A percentile compares a stretch with the other conserved stretches of the same genome.
Evolutionary conservation across 768 basidiomycete genomes (phyloP).

Genomic region (Auricularia heimuer): DNA sequence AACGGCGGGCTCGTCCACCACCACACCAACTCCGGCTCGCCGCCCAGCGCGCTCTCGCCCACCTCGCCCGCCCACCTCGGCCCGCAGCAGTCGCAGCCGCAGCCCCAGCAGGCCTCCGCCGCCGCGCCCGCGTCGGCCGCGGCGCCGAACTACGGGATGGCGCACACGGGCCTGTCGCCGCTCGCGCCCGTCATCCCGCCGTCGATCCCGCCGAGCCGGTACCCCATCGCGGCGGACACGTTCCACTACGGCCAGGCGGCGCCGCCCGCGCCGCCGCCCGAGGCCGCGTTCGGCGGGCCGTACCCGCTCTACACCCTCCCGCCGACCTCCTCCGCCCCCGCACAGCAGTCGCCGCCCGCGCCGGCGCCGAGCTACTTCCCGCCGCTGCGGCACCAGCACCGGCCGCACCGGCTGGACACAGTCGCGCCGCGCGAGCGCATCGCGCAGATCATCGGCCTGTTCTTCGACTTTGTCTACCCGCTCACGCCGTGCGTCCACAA

Average conservation of each 20-base stretch:
- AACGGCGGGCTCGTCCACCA: neutral
- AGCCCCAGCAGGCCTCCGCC: too few species aligned
- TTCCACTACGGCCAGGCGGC: slow-evolving; percentile 36
- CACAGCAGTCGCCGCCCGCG: slow-evolving; percentile 33
- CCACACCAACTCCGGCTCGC: neutral
- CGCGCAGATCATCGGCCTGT: slow-evolving; percentile 72
- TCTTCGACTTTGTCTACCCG: slow-evolving; percentile 90
- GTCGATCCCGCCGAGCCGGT: slow-evolving; percentile 53
- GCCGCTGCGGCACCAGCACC: slow-evolving; percentile 63
- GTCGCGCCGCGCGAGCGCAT: slow-evolving; percentile 76
- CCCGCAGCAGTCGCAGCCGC: neutral
- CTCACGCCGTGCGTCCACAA: slow-evolving; percentile 87
- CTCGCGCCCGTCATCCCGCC: neutral
- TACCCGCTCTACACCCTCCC: slow-evolving; percentile 7
- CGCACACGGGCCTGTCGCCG: neutral
- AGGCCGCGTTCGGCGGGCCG: neutral
- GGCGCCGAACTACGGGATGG: neutral
- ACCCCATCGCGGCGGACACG: slow-evolving; percentile 61
- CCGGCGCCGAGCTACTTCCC: slow-evolving; percentile 27
- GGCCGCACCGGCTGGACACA: slow-evolving; percentile 69
- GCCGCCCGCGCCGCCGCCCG: slow-evolving; percentile 28
- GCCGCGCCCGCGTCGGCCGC: neutral
- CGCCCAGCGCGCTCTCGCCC: neutral
- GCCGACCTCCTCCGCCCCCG: slow-evolving; percentile 35
- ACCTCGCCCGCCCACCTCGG: neutral